phyloP scores from a whole-genome alignment of 2,329 filamentous ascomycete genomes.

The Aspergillus nomiae region DNA sequence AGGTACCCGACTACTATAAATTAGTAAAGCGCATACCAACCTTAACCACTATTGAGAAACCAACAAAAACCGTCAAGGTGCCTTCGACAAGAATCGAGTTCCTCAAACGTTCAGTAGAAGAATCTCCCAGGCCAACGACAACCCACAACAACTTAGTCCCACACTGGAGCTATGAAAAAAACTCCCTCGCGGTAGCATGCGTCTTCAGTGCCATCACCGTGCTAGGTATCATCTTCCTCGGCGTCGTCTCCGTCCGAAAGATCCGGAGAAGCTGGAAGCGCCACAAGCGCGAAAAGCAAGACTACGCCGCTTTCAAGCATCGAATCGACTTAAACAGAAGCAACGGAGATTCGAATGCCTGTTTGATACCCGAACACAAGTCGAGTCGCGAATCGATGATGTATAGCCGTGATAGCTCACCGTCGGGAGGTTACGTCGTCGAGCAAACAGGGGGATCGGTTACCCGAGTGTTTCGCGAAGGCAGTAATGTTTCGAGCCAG shows the following conservation, averaged over 20 bases:
- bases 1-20: no score
- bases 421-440: conserved; percentile 26
- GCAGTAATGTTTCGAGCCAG: conserved; percentile 6
- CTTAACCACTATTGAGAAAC: background rate
- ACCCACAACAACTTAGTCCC: conserved; percentile 13
- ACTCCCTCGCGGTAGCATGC: conserved; percentile 30
- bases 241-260: conserved; percentile 24
- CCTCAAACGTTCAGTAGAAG: background rate
- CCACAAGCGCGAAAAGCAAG: conserved; percentile 13
- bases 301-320: conserved; percentile 20
- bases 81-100: background rate
- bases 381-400: conserved; percentile 30
- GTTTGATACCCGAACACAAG: conserved; percentile 12
- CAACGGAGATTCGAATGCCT: background rate
- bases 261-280: conserved; percentile 18
- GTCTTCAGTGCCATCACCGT: conserved; percentile 25
- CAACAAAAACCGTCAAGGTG: background rate
- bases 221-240: conserved; percentile 24
- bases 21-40: background rate
- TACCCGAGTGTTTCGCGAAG: conserved; percentile 16
- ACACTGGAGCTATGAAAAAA: conserved; percentile 23
- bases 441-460: conserved; percentile 19
- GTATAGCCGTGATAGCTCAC: conserved; percentile 30
- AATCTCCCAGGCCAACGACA: background rate
- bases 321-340: conserved; percentile 6